These are phyloP conservation scores for Diplodia corticola DNA, from an alignment of 2,329 filamentous ascomycete species.

Conservation along the genomic window DNA sequence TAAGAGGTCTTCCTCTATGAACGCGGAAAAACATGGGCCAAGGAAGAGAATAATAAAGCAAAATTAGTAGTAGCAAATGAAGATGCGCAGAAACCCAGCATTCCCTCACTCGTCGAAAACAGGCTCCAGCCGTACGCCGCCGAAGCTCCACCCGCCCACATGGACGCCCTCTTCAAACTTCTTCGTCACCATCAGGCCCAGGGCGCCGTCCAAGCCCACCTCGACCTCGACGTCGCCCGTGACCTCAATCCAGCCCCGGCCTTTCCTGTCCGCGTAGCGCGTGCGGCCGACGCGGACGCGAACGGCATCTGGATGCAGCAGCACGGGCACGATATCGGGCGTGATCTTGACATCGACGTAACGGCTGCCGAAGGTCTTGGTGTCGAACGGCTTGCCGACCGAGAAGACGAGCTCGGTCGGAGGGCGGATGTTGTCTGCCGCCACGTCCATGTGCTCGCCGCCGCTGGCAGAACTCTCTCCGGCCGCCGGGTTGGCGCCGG, in stretches of 20 bases:
- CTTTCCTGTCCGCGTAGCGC: constrained; percentile 33
- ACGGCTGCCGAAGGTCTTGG: constrained; percentile 32
- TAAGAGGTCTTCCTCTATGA: neutral
- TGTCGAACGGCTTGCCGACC: constrained; percentile 41
- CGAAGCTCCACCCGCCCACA: constrained; percentile 43
- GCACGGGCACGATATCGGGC: constrained; percentile 39
- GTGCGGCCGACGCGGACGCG: constrained; percentile 36
- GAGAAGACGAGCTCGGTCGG: constrained; percentile 39
- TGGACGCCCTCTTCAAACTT: constrained; percentile 34
- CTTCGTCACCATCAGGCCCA: constrained; percentile 41
- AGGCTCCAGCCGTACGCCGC: constrained; percentile 40
- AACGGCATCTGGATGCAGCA: constrained; percentile 41
- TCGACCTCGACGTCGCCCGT: constrained; percentile 39
- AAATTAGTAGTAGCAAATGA: neutral
- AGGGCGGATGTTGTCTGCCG: constrained; percentile 27
- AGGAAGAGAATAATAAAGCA: neutral
- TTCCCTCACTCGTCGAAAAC: constrained; percentile 28
- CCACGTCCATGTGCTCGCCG: constrained; percentile 26
- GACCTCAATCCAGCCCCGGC: constrained; percentile 41
- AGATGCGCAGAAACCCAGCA: neutral
- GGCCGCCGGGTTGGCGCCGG: too few relatives aligned
- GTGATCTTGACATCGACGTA: constrained; percentile 43
- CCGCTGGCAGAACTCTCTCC: constrained; percentile 18
- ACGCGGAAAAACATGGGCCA: neutral
- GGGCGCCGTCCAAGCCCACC: constrained; percentile 40